A percentile compares a stretch with the other conserved stretches of the same genome.
Evolutionary conservation across 2,329 filamentous ascomycete genomes (phyloP).

Genomic region (Nemania sp.): DNA sequence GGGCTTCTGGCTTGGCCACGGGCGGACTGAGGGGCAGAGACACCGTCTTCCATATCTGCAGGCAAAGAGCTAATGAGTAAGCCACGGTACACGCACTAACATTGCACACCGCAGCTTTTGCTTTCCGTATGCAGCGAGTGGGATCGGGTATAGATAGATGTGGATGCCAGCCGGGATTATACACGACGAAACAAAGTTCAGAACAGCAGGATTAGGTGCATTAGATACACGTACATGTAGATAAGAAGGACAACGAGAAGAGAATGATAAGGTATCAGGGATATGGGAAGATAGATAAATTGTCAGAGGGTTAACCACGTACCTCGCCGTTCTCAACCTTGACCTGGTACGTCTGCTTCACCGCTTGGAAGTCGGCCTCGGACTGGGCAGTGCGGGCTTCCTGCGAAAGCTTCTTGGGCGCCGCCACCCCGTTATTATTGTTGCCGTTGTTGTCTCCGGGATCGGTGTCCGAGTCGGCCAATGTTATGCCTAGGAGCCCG

Average conservation of each 20-base stretch:
- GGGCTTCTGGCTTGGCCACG: conserved; percentile 51
- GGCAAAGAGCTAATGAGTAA: conserved; percentile 1
- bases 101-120: too few relatives aligned
- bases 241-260: neutral
- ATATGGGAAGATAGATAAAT: neutral
- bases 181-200: neutral
- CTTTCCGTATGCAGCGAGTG: too few relatives aligned
- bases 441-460: conserved; percentile 25
- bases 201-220: neutral
- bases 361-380: conserved; percentile 52
- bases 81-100: neutral
- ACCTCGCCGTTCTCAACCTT: conserved; percentile 61
- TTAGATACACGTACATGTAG: too few relatives aligned
- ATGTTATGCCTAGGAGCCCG: conserved; percentile 47
- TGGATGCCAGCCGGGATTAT: neutral
- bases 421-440: neutral
- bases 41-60: conserved; percentile 50
- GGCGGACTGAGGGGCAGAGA: conserved; percentile 44
- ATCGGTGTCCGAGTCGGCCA: conserved; percentile 45
- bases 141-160: neutral
- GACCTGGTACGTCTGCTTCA: conserved; percentile 49
- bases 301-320: too few relatives aligned
- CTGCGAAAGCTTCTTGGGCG: conserved; percentile 21
- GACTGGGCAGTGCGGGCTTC: conserved; percentile 44
- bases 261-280: neutral